These are phyloP conservation scores for Aurantiochytrium sp. DNA, from an alignment of 108 stramenopile species.

Conservation along the genomic window DNA sequence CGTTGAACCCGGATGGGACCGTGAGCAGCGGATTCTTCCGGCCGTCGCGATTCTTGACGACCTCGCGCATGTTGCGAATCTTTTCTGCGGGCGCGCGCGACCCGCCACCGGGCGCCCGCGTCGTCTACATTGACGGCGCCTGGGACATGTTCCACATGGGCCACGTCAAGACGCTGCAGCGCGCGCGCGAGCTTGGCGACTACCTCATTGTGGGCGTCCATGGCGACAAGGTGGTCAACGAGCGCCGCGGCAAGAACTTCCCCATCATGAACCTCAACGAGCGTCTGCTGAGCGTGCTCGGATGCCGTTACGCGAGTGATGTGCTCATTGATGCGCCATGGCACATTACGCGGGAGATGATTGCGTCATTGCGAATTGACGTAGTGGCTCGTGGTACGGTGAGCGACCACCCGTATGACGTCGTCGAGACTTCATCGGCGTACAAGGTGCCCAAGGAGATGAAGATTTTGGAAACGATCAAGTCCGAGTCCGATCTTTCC, in stretches of 20 bases:
- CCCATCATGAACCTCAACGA: slow-evolving; percentile 94
- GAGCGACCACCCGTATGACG: slow-evolving; percentile 15
- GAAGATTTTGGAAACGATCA: slow-evolving; percentile 29
- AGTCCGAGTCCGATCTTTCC: slow-evolving; percentile 22
- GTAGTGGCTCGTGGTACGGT: slow-evolving; percentile 12
- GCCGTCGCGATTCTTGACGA: slow-evolving; percentile 66
- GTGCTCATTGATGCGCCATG: slow-evolving; percentile 91
- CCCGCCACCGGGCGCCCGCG: slow-evolving; percentile 68
- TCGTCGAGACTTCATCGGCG: background rate
- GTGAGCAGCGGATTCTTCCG: background rate
- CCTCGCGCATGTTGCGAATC: slow-evolving; percentile 73
- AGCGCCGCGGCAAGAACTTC: slow-evolving; percentile 60
- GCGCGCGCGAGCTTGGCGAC: slow-evolving; percentile 71
- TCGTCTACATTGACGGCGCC: slow-evolving; percentile 92
- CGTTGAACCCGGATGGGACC: background rate
- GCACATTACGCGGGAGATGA: slow-evolving; percentile 81
- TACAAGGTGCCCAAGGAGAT: slow-evolving; percentile 36
- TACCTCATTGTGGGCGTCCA: slow-evolving; percentile 97
- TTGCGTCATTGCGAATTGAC: slow-evolving; percentile 34
- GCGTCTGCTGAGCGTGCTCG: slow-evolving; percentile 77
- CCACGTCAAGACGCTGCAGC: slow-evolving; percentile 80
- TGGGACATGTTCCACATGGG: slow-evolving; percentile 99
- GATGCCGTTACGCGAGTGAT: slow-evolving; percentile 79
- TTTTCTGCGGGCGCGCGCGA: slow-evolving; percentile 63
- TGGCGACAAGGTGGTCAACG: slow-evolving; percentile 83